A percentile compares a stretch with the other conserved stretches of the same genome.
phyloP scores from a whole-genome alignment of 257 asterid species.

The Rauvolfia tetraphylla region DNA sequence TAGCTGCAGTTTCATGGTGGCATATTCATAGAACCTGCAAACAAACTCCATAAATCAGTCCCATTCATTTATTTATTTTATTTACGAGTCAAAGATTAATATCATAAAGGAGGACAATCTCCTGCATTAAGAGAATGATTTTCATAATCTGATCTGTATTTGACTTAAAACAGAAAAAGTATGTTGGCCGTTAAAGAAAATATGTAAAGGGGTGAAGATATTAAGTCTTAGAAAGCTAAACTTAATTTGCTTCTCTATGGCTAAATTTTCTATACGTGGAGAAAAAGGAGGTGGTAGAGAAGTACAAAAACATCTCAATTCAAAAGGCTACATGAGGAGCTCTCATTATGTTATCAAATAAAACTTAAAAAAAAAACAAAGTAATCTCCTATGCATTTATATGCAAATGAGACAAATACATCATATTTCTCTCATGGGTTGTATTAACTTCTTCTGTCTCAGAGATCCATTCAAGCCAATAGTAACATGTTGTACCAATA shows the following conservation, averaged over 20 bases:
- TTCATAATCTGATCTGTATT: neutral
- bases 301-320: neutral
- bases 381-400: neutral
- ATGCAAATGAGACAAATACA: neutral
- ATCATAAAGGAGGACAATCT: neutral
- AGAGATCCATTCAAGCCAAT: neutral
- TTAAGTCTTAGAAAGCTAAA: too few relatives aligned
- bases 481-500: neutral
- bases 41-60: constrained; percentile 2
- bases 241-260: too few relatives aligned
- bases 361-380: neutral
- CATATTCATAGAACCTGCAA: constrained; percentile 13
- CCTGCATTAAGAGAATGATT: neutral
- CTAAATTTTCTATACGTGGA: too few relatives aligned
- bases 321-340: neutral
- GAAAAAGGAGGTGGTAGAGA: too few relatives aligned
- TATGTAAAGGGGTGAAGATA: too few relatives aligned
- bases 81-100: neutral
- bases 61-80: neutral
- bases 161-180: too few relatives aligned
- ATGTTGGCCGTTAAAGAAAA: too few relatives aligned
- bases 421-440: neutral
- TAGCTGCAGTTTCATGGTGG: constrained; percentile 8
- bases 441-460: neutral
- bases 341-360: neutral